A percentile compares a stretch with the other conserved stretches of the same genome.
phyloP scores from a whole-genome alignment of 352 stramenopile species.

The Globisporangium radiosum region DNA sequence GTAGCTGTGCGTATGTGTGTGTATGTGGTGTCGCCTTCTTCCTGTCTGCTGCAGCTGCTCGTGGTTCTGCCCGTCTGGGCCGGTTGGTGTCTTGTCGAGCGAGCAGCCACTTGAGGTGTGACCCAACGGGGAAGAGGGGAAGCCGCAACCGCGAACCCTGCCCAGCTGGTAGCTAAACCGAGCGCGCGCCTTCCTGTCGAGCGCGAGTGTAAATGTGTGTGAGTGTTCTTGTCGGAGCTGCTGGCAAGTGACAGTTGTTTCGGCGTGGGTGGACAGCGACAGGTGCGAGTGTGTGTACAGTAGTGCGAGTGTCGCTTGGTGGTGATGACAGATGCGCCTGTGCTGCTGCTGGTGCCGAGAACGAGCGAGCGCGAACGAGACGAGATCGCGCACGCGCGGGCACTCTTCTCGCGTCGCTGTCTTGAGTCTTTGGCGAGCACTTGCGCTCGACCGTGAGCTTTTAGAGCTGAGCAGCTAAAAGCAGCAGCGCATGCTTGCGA shows the following conservation, averaged over 20 bases:
- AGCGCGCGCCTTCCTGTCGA: conserved; percentile 10
- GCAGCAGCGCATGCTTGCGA: not conserved
- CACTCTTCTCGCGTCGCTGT: not conserved
- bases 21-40: not conserved
- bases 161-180: conserved; percentile 2
- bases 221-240: not conserved
- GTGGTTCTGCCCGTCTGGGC: no score
- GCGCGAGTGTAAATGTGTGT: conserved; percentile 3
- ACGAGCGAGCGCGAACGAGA: conserved; percentile 4
- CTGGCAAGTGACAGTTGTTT: conserved; percentile 2
- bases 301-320: conserved; percentile 3
- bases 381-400: not conserved
- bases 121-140: not conserved
- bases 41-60: no score
- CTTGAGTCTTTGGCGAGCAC: no score
- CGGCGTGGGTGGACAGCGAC: not conserved
- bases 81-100: not conserved
- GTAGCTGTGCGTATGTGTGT: not conserved
- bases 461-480: conserved; percentile 4
- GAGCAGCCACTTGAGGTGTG: not conserved
- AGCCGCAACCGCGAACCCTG: conserved; percentile 1
- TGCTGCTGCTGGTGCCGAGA: not conserved
- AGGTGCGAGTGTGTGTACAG: not conserved
- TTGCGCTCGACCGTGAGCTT: conserved; percentile 9
- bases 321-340: not conserved